These are phyloP conservation scores for Tricholoma sp. DNA, from an alignment of 768 basidiomycete species.

Conservation along the genomic window DNA sequence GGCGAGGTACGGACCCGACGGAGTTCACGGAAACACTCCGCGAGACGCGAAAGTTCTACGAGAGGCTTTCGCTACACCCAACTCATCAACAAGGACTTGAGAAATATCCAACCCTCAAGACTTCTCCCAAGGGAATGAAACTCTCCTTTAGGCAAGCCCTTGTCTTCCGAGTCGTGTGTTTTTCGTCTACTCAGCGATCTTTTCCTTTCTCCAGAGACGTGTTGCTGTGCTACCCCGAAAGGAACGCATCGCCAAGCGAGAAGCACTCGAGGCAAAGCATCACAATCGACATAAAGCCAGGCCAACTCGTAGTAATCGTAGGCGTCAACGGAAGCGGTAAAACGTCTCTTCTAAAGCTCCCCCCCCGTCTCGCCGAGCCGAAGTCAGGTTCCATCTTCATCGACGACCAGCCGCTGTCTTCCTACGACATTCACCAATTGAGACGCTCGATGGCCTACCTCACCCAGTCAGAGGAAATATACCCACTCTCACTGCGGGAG, in stretches of 20 bases:
- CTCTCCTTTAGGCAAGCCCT: neutral
- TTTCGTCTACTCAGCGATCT: neutral
- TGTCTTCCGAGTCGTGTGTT: too few species aligned
- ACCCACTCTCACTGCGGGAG: constrained; percentile 28
- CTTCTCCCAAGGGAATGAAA: neutral
- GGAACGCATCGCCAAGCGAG: constrained; percentile 6
- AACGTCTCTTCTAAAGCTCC: constrained; percentile 36
- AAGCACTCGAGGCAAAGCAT: constrained; percentile 19
- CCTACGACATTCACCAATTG: constrained; percentile 27
- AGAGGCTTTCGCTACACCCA: neutral
- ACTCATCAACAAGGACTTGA: neutral
- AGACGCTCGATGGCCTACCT: constrained; percentile 37
- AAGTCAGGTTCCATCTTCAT: constrained; percentile 34
- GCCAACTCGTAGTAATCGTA: constrained; percentile 40
- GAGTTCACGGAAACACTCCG: neutral
- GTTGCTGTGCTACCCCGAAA: constrained; percentile 9
- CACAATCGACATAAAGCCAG: constrained; percentile 34
- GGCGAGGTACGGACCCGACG: constrained; percentile 3
- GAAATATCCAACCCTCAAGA: neutral
- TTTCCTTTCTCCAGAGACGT: constrained; percentile 11
- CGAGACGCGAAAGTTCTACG: neutral
- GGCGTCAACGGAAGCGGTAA: constrained; percentile 44
- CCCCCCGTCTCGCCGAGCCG: constrained; percentile 29
- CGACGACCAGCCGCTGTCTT: constrained; percentile 30
- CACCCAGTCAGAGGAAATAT: constrained; percentile 33